Percentiles rank a stretch among this genome's conserved stretches.
These are phyloP conservation scores for Nakazawaea ernobii DNA, from an alignment of 805 yeast species.

Conservation along the genomic window DNA sequence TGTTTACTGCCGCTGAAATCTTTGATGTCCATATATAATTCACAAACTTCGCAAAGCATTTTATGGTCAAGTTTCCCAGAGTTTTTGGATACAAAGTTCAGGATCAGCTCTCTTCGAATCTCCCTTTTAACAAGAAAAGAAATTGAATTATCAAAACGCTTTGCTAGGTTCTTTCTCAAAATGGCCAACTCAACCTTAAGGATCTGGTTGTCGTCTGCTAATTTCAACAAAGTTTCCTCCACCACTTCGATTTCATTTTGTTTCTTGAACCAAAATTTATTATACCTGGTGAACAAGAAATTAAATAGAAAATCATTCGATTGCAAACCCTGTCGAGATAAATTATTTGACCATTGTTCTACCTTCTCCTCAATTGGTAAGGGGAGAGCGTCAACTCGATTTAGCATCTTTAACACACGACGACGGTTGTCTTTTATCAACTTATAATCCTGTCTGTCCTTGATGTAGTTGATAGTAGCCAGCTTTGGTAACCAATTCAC, in stretches of 20 bases:
- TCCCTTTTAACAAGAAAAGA: background rate
- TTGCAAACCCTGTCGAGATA: conserved; percentile 1
- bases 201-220: background rate
- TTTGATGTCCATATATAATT: background rate
- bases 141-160: background rate
- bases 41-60: background rate
- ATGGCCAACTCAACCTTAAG: background rate
- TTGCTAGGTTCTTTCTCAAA: background rate
- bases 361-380: conserved; percentile 1
- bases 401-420: background rate
- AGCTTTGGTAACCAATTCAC: background rate
- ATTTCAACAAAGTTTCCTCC: background rate
- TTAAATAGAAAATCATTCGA: background rate
- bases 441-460: background rate
- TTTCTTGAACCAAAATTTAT: background rate
- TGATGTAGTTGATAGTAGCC: background rate
- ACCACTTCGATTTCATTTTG: background rate
- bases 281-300: background rate
- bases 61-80: background rate
- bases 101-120: background rate
- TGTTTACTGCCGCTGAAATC: background rate
- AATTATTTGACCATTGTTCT: background rate
- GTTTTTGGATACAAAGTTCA: background rate
- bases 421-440: background rate
- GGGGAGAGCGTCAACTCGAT: background rate